Conservation (phyloP, 768 basidiomycete species). For the Phlebiopsis gigantea region DNA sequence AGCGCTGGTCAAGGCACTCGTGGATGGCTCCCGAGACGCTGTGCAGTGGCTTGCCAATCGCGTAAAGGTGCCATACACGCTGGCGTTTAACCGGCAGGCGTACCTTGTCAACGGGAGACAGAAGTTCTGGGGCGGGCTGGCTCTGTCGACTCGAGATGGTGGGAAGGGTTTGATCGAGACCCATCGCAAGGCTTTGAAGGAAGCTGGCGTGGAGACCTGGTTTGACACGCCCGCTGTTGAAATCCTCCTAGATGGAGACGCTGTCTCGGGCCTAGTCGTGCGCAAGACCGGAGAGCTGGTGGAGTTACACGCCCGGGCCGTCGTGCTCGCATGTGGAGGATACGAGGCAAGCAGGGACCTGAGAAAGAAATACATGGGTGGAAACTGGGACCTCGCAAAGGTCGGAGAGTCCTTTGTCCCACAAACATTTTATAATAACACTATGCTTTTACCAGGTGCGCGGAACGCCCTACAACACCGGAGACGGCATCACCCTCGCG, state of each 20-base stretch:
- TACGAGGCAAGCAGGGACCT: constrained; percentile 54
- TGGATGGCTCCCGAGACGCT: constrained; percentile 49
- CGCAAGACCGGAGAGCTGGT: constrained; percentile 31
- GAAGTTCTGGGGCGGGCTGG: constrained; percentile 70
- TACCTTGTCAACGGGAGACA: constrained; percentile 58
- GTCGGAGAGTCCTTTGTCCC: constrained; percentile 24
- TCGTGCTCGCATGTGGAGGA: constrained; percentile 63
- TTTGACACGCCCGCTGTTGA: constrained; percentile 45
- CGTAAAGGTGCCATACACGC: constrained; percentile 47
- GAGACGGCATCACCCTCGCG: constrained; percentile 58
- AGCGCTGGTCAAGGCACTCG: constrained; percentile 45
- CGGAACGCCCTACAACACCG: constrained; percentile 68
- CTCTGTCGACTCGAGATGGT: constrained; percentile 54
- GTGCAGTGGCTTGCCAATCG: constrained; percentile 50
- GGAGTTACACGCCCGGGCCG: constrained; percentile 35
- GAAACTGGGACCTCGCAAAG: constrained; percentile 51
- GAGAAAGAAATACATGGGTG: constrained; percentile 51
- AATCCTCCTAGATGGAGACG: constrained; percentile 32
- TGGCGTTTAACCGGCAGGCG: constrained; percentile 64
- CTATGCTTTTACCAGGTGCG: constrained; percentile 40
- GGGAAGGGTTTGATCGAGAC: constrained; percentile 64
- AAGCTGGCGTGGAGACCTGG: constrained; percentile 51
- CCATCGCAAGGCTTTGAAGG: constrained; percentile 43
- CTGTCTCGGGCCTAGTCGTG: constrained; percentile 43
- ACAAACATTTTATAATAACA: neutral